Percentiles rank a stretch among this genome's conserved stretches.
Evolutionary conservation across 2,329 filamentous ascomycete genomes (phyloP).

Genomic region (Aspergillus ustus): DNA sequence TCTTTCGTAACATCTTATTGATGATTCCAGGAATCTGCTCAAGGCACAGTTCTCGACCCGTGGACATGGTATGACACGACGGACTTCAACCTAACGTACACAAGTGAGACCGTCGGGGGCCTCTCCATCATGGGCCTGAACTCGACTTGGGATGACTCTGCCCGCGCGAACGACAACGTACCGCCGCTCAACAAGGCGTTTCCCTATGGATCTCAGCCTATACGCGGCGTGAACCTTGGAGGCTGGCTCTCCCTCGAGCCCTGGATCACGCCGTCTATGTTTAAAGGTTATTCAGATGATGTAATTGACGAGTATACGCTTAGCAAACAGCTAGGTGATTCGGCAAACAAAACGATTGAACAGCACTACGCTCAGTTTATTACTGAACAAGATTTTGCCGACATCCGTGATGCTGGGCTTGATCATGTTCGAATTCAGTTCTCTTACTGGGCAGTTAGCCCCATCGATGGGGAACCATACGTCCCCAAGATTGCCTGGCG

Average conservation of each 20-base stretch:
- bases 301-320: constrained; percentile 91
- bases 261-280: constrained; percentile 93
- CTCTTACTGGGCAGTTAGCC: constrained; percentile 90
- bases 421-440: constrained; percentile 97
- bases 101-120: constrained; percentile 78
- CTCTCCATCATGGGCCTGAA: constrained; percentile 91
- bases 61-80: constrained; percentile 88
- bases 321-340: constrained; percentile 68
- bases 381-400: constrained; percentile 78
- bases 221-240: constrained; percentile 88
- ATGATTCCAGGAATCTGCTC: constrained; percentile 56
- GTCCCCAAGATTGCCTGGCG: constrained; percentile 86
- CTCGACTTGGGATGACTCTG: constrained; percentile 82
- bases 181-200: constrained; percentile 77
- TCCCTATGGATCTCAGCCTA: constrained; percentile 77
- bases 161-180: constrained; percentile 76
- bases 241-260: constrained; percentile 95
- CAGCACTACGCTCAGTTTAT: constrained; percentile 90
- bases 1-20: constrained; percentile 9
- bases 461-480: constrained; percentile 86
- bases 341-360: constrained; percentile 73
- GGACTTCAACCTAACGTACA: constrained; percentile 95
- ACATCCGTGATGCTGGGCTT: constrained; percentile 84
- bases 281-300: constrained; percentile 66
- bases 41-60: constrained; percentile 81